Percentiles rank a stretch among this genome's conserved stretches.
phyloP scores from a whole-genome alignment of 2,329 filamentous ascomycete genomes.

The Neophaeococcomyces aloes region DNA sequence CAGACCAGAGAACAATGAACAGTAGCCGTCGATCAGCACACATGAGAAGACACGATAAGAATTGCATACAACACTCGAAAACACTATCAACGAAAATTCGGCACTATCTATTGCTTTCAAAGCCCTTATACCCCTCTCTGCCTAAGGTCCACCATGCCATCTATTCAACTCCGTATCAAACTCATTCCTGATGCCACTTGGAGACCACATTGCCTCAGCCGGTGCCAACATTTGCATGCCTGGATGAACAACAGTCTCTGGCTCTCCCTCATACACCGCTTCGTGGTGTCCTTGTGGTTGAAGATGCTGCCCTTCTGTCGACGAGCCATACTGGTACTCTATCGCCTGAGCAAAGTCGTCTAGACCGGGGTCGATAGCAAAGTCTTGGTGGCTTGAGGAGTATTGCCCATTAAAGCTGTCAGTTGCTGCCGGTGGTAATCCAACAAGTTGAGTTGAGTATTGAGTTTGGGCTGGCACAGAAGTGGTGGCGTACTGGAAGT shows the following conservation, averaged over 20 bases:
- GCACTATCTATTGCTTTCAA: neutral
- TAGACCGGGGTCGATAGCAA: slow-evolving; percentile 4
- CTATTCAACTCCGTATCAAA: slow-evolving; percentile 19
- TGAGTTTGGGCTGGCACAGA: slow-evolving; percentile 1
- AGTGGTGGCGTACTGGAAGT: slow-evolving; percentile 1
- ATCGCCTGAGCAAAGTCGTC: slow-evolving; percentile 2
- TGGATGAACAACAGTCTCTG: slow-evolving; percentile 14
- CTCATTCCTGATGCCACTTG: slow-evolving; percentile 12
- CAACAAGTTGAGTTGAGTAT: slow-evolving; percentile 1
- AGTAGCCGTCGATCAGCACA: no score
- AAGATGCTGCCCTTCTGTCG: neutral
- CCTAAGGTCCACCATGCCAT: neutral
- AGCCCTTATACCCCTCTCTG: no score
- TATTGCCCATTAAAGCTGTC: neutral
- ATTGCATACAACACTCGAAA: no score
- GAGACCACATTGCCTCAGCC: slow-evolving; percentile 26
- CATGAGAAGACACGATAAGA: no score
- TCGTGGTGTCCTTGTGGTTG: neutral
- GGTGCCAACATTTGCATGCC: slow-evolving; percentile 27
- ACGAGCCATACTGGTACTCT: slow-evolving; percentile 3
- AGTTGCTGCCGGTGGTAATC: slow-evolving; percentile 1
- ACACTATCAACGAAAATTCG: neutral
- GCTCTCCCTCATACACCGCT: neutral
- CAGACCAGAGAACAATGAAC: no score
- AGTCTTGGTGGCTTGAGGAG: neutral